These are phyloP conservation scores for Phycomyces blakesleeanus DNA, from an alignment of 192 early-diverging fungal species.

Conservation along the genomic window DNA sequence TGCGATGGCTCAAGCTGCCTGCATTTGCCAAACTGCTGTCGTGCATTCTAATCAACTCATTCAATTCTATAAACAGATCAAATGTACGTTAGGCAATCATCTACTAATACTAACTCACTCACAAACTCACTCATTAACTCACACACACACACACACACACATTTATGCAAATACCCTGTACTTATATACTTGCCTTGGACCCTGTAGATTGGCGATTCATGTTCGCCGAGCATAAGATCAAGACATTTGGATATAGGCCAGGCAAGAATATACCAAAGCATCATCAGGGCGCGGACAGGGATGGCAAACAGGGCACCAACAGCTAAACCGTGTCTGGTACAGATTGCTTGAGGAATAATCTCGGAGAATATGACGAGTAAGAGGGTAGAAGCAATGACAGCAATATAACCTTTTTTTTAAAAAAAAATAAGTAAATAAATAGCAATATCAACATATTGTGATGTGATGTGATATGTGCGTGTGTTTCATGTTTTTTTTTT, in stretches of 20 bases:
- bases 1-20: not conserved
- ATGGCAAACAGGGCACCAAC: conserved; percentile 89
- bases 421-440: too few relatives aligned
- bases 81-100: too few relatives aligned
- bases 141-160: too few relatives aligned
- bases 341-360: conserved; percentile 91
- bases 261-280: conserved; percentile 50
- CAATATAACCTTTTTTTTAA: conserved; percentile 69
- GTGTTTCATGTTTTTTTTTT: too few relatives aligned
- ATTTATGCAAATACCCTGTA: too few relatives aligned
- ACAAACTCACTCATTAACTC: too few relatives aligned
- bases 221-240: conserved; percentile 75
- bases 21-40: not conserved
- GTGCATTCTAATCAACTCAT: not conserved
- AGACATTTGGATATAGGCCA: conserved; percentile 86
- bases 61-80: too few relatives aligned
- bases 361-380: conserved; percentile 91
- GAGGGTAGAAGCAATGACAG: conserved; percentile 77
- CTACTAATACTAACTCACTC: too few relatives aligned
- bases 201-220: conserved; percentile 77
- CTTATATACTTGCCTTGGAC: conserved; percentile 48
- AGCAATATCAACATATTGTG: too few relatives aligned
- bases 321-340: conserved; percentile 81
- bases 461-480: too few relatives aligned
- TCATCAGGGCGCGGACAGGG: conserved; percentile 58